Base-by-base conservation (phyloP, 2,329 filamentous ascomycete species). In the Aphanocladium album region DNA sequence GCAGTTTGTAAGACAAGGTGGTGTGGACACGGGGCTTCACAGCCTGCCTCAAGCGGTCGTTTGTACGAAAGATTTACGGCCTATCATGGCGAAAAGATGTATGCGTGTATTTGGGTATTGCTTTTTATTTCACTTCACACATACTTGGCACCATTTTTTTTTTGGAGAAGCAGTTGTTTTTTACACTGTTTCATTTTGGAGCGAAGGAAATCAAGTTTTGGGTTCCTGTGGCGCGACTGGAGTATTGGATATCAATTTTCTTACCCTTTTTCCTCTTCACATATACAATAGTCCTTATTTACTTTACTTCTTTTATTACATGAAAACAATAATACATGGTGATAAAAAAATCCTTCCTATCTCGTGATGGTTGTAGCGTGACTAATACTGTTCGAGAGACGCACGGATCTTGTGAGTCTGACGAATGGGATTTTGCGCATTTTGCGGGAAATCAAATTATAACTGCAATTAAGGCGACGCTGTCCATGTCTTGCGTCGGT, bases 271-370 rank as follows among this genome's bases (percentile, higher is more conserved):
- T n/a, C n/a, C n/a, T 50, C 23, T 63, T 60, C 19, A 17, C 30
- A 49, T 51, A 57, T 49, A 53, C 54, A 25, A 57, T 62, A 58
- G n/a, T 25, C 50, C 11, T 27, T 39, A 30, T 45, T 39, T 19
- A 43, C 39, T 17, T n/a, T 56, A 33, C 21, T 55, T n/a, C n/a
- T 45, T 46, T 37, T 43, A 27, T 27, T 60, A 27, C 41, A 58
- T 12, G 45, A 51, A 52, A 41, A 41, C 16, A 21, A 56, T 55
- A 61, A 61, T 62, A 49, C 25, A 51, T 41, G 21, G 51, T 33
- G 46, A 58, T 39, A 19, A 50, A 43, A 30, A 51, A 7, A 17
- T 16, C 14, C 7, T 37, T 41, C 6, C 43, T 19, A 17, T 35
- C n/a, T 21, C n/a, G 17, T 14, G n/a, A 33, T 19, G 23, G 27